These are phyloP conservation scores for Aspergillus bertholletiae DNA, from an alignment of 495 filamentous ascomycete genomes.

Conservation along the genomic window DNA sequence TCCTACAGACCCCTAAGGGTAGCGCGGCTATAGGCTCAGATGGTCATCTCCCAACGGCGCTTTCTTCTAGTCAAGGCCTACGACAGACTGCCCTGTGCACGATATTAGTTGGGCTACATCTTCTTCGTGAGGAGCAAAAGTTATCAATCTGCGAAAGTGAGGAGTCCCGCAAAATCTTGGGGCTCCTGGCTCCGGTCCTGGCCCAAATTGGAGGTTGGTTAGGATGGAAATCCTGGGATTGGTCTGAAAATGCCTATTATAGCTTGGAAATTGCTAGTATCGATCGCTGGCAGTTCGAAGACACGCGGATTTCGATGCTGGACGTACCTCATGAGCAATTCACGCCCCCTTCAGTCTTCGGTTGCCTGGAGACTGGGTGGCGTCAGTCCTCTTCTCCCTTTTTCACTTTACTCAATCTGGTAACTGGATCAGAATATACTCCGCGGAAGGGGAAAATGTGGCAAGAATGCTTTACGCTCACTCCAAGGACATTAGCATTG, in stretches of 20 bases:
- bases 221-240: constrained; percentile 72
- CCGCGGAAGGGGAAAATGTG: constrained; percentile 37
- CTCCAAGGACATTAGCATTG: constrained; percentile 66
- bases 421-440: constrained; percentile 36
- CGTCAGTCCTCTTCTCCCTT: constrained; percentile 42
- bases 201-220: constrained; percentile 82
- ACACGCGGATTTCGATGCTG: constrained; percentile 44
- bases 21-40: constrained; percentile 45
- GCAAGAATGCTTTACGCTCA: constrained; percentile 45
- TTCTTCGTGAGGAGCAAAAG: constrained; percentile 85
- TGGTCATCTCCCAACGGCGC: constrained; percentile 61
- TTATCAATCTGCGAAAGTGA: constrained; percentile 64
- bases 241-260: constrained; percentile 55
- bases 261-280: constrained; percentile 64
- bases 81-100: constrained; percentile 60
- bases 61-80: constrained; percentile 46
- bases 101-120: constrained; percentile 74
- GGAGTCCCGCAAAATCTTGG: constrained; percentile 44
- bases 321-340: constrained; percentile 58
- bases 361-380: constrained; percentile 51
- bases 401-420: constrained; percentile 56
- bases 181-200: constrained; percentile 64
- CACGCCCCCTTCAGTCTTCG: constrained; percentile 65
- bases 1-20: constrained; percentile 54
- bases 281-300: constrained; percentile 58